phyloP scores from a whole-genome alignment of 176 grass and related monocot species.

The Zoysia japonica region DNA sequence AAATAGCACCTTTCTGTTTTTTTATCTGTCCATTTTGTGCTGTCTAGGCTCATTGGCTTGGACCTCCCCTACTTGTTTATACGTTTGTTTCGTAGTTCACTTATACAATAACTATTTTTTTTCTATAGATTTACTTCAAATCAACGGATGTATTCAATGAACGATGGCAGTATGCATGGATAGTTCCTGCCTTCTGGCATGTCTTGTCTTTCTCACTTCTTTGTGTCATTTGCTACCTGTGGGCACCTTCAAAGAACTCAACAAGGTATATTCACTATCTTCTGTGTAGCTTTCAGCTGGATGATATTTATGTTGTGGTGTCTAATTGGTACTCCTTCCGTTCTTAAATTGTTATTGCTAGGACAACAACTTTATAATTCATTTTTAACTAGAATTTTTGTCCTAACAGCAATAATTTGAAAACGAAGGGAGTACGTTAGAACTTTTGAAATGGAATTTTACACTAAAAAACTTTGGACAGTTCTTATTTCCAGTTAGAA shows the following conservation, averaged over 20 bases:
- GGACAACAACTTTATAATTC: no score
- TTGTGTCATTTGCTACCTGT: conserved; percentile 84
- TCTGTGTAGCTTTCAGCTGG: conserved; percentile 20
- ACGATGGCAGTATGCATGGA: conserved; percentile 92
- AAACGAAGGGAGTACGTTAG: background rate
- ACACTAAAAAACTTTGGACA: background rate
- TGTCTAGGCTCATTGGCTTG: background rate
- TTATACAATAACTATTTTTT: conserved; percentile 31
- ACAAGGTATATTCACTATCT: conserved; percentile 58
- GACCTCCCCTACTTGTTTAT: background rate
- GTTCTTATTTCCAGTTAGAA: background rate
- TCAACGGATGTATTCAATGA: conserved; percentile 94
- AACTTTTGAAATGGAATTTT: background rate
- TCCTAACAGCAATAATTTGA: no score
- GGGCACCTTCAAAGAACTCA: conserved; percentile 94
- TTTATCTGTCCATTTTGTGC: background rate
- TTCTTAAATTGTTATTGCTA: no score
- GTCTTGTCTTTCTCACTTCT: conserved; percentile 92
- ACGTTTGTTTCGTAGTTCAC: background rate
- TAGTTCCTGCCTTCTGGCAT: conserved; percentile 99
- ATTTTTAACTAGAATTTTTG: no score
- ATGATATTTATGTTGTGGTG: conserved; percentile 25
- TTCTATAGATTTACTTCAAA: conserved; percentile 92
- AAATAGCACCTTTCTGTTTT: conserved; percentile 14
- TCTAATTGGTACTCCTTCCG: background rate